phyloP scores from a whole-genome alignment of 169 alveolate species.

The Plasmodium knowlesi region DNA sequence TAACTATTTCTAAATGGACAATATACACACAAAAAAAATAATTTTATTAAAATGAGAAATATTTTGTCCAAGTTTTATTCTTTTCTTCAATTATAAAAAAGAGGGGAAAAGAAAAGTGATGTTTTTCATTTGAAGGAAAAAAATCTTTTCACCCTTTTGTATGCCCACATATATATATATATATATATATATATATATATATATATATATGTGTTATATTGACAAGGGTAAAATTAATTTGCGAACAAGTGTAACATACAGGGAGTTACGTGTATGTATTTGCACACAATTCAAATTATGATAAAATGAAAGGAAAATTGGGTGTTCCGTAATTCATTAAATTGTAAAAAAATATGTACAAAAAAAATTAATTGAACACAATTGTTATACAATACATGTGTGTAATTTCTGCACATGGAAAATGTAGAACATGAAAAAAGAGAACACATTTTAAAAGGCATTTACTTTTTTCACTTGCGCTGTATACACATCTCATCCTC shows the following conservation, averaged over 20 bases:
- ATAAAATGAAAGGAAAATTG: slow-evolving; percentile 11
- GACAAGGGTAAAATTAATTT: slow-evolving; percentile 1
- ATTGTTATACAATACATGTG: background rate
- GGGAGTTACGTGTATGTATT: background rate
- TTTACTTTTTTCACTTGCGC: background rate
- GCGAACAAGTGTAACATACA: background rate
- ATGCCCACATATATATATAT: background rate
- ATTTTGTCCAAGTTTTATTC: background rate
- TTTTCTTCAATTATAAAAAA: background rate
- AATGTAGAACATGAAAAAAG: background rate
- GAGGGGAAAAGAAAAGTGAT: background rate
- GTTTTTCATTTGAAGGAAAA: slow-evolving; percentile 1
- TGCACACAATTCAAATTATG: background rate
- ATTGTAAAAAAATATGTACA: background rate
- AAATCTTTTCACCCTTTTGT: background rate
- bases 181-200: too few species aligned
- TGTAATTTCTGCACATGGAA: background rate
- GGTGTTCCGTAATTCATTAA: background rate
- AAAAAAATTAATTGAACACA: background rate
- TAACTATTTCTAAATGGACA: background rate
- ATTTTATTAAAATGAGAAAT: background rate
- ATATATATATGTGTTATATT: too few species aligned
- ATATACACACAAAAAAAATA: background rate
- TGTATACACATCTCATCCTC: background rate
- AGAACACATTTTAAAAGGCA: background rate